Evolutionary conservation across 2,329 filamentous ascomycete species (phyloP), one percentile per base, ranked within the genome.

Genomic region (Epichloe typhina): DNA sequence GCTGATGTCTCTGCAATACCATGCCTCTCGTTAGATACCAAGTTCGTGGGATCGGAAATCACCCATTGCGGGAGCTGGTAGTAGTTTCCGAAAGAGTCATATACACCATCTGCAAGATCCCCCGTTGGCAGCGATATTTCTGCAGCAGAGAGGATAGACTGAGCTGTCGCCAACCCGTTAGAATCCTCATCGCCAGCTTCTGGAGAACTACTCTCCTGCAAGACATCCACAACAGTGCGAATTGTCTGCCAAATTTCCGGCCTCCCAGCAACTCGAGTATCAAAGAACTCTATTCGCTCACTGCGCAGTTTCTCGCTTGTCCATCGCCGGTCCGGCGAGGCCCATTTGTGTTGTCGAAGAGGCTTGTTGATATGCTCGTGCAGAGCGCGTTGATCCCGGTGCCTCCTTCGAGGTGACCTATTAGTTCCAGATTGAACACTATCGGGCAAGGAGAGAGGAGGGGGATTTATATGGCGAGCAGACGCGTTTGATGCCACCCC

Each of bases 201-300:
- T n/a, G 63, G 59, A 5, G 53, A 54, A 23, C 78, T 74, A 0
- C 75, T 71, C 11, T 74, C 73, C 69, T 84, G 84, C 54, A 95
- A 64, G 6, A 86, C 70, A 54, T 85, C 77, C 17, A 88, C 73
- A 0, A 83, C 84, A 1, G 80, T 71, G 44, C 76, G 76, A 13
- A 96, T 66, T 0, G 86, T 83, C 58, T 80, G 80, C 91, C 91
- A 97, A 26, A 93, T 77, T 65, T 95, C 87, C 4, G 75, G 61
- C 4, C 80, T 76, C 2, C 88, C 88, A 0, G 84, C 86, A 15
- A 94, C 87, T 45, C 88, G 74, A 1, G 90, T 96, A 54, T 96
- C 89, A 66, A 95, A 97, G 72, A 94, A 96, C 54, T 88, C 88
- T 46, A 69, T 70, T 46, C 91, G 79, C 68, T 95, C 87, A 35